Evolutionary conservation across 768 basidiomycete genomes (phyloP).

Genomic region (Rhizopogon salebrosus): DNA sequence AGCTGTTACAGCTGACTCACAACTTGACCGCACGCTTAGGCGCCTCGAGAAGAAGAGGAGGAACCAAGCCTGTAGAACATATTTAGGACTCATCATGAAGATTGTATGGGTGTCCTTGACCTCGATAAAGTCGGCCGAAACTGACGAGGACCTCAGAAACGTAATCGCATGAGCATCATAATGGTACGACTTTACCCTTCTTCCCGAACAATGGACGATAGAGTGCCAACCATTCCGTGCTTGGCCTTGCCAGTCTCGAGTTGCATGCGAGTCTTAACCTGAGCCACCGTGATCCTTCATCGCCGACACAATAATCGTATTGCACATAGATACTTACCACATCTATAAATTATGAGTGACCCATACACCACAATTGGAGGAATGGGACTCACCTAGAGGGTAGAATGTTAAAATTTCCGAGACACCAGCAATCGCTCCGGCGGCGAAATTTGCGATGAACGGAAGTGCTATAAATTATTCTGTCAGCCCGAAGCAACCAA

Average conservation of each 20-base stretch:
- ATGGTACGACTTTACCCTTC: slow-evolving; percentile 67
- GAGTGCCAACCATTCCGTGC: slow-evolving; percentile 76
- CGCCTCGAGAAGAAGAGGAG: slow-evolving; percentile 91
- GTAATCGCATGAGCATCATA: slow-evolving; percentile 13
- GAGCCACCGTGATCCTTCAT: slow-evolving; percentile 12
- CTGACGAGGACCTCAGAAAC: slow-evolving; percentile 33
- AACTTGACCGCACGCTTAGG: slow-evolving; percentile 98
- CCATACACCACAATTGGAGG: neutral
- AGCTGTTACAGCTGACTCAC: slow-evolving; percentile 34
- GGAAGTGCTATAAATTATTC: slow-evolving; percentile 57
- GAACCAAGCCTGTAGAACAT: slow-evolving; percentile 66
- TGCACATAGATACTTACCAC: slow-evolving; percentile 55
- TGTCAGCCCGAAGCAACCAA: slow-evolving; percentile 1
- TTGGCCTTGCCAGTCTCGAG: slow-evolving; percentile 79
- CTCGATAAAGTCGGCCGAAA: slow-evolving; percentile 82
- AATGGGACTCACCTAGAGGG: slow-evolving; percentile 66
- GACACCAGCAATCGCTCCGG: slow-evolving; percentile 94
- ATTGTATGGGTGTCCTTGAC: slow-evolving; percentile 28
- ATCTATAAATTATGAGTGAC: slow-evolving; percentile 48
- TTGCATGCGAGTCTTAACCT: slow-evolving; percentile 99
- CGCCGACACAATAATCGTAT: neutral
- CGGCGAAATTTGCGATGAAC: slow-evolving; percentile 85
- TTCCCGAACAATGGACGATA: slow-evolving; percentile 76
- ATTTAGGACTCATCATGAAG: neutral
- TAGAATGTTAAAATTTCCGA: slow-evolving; percentile 83